These are phyloP conservation scores for Saturnispora serradocipensis DNA, from an alignment of 805 yeast genomes.

Conservation along the genomic window DNA sequence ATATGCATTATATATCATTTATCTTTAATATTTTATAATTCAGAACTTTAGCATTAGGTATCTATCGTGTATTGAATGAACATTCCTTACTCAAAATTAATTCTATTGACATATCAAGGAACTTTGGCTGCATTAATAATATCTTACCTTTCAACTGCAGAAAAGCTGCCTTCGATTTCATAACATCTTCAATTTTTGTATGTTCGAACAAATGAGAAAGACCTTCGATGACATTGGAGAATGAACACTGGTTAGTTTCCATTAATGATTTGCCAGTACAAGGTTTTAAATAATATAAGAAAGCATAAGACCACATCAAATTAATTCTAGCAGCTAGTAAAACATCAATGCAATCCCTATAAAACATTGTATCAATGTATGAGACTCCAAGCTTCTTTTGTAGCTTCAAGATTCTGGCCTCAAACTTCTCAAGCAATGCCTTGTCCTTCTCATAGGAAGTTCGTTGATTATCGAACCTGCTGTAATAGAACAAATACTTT, in stretches of 20 bases:
- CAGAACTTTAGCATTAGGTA: not conserved
- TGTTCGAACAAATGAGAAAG: constrained; percentile 29
- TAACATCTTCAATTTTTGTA: constrained; percentile 22
- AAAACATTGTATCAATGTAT: constrained; percentile 83
- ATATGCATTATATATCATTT: constrained; percentile 2
- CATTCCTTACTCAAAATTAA: constrained; percentile 11
- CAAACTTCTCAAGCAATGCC: constrained; percentile 52
- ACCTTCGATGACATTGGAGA: constrained; percentile 23
- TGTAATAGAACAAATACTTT: constrained; percentile 67
- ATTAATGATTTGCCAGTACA: constrained; percentile 49
- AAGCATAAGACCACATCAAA: constrained; percentile 85
- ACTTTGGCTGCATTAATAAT: constrained; percentile 13
- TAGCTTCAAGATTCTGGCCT: constrained; percentile 49
- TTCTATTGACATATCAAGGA: constrained; percentile 21
- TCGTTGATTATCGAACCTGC: constrained; percentile 68
- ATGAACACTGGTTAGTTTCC: constrained; percentile 32
- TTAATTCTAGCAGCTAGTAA: constrained; percentile 63
- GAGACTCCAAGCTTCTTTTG: constrained; percentile 60
- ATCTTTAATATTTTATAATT: not conserved
- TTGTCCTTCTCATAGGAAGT: constrained; percentile 66
- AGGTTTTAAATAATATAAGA: constrained; percentile 53
- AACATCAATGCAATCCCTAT: constrained; percentile 60
- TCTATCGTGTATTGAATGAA: constrained; percentile 2
- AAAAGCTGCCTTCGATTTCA: constrained; percentile 20
- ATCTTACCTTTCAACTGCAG: constrained; percentile 18